Percentiles rank a stretch among this genome's conserved stretches.
phyloP scores from a whole-genome alignment of 2,329 filamentous ascomycete genomes.

The Oidium heveae region DNA sequence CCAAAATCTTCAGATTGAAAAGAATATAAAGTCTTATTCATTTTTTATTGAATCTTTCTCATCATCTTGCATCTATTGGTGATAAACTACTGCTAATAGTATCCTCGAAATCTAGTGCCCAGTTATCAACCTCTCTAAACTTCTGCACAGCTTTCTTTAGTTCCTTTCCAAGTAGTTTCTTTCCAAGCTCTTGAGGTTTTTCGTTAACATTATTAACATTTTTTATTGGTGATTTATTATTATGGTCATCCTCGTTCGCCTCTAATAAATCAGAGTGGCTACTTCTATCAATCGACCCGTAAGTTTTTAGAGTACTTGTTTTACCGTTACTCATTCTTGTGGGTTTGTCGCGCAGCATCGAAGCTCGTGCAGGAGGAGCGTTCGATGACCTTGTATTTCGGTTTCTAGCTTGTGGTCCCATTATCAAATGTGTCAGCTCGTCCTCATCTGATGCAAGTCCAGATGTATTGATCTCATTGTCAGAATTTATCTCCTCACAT shows the following conservation, averaged over 20 bases:
- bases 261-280: conserved; percentile 26
- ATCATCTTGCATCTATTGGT: conserved; percentile 24
- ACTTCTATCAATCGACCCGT: not conserved
- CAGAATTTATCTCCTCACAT: conserved; percentile 19
- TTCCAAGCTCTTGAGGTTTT: conserved; percentile 16
- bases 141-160: conserved; percentile 33
- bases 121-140: conserved; percentile 44
- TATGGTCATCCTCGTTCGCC: conserved; percentile 19
- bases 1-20: no score
- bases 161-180: conserved; percentile 17
- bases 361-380: not conserved
- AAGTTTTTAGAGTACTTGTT: not conserved
- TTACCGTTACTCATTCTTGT: not conserved
- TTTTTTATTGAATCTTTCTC: not conserved
- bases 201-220: conserved; percentile 18
- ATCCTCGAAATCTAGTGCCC: conserved; percentile 43
- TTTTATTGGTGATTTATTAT: conserved; percentile 18
- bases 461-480: conserved; percentile 21
- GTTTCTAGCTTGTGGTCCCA: not conserved
- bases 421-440: conserved; percentile 23
- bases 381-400: not conserved
- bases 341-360: conserved; percentile 4
- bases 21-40: no score
- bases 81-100: conserved; percentile 27
- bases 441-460: conserved; percentile 27